phyloP scores from a whole-genome alignment of 345 rosid species.

The Kernera saxatilis region DNA sequence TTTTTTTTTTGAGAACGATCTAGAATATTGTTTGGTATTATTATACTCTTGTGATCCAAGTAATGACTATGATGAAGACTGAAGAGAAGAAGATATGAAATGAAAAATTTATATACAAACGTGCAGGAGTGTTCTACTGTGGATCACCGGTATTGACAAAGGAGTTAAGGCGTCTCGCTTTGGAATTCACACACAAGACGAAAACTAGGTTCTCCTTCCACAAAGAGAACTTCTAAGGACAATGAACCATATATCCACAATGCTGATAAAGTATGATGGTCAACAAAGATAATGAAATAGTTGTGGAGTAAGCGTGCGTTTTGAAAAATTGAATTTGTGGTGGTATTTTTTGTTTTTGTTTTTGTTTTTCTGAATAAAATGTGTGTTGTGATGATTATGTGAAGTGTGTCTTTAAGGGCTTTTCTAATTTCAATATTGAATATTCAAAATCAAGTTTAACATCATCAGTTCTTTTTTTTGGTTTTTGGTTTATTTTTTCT shows the following conservation, averaged over 20 bases:
- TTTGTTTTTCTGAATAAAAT: neutral
- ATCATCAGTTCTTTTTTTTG: neutral
- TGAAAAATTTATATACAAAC: neutral
- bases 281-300: neutral
- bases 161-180: conserved; percentile 52
- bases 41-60: neutral
- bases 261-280: neutral
- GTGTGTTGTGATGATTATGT: neutral
- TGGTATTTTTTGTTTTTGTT: neutral
- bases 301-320: neutral
- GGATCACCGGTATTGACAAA: conserved; percentile 53
- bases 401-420: neutral
- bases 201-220: conserved; percentile 66
- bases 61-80: neutral
- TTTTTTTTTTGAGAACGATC: no score
- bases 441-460: neutral
- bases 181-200: conserved; percentile 66
- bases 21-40: neutral
- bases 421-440: neutral
- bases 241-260: neutral
- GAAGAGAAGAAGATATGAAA: neutral
- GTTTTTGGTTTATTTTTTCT: neutral
- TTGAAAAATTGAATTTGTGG: neutral
- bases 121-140: conserved; percentile 78
- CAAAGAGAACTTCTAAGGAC: conserved; percentile 59